Percentiles rank a stretch among this genome's conserved stretches.
These are phyloP conservation scores for Aspergillus neotritici DNA, from an alignment of 2,329 filamentous ascomycete genomes.

Conservation along the genomic window DNA sequence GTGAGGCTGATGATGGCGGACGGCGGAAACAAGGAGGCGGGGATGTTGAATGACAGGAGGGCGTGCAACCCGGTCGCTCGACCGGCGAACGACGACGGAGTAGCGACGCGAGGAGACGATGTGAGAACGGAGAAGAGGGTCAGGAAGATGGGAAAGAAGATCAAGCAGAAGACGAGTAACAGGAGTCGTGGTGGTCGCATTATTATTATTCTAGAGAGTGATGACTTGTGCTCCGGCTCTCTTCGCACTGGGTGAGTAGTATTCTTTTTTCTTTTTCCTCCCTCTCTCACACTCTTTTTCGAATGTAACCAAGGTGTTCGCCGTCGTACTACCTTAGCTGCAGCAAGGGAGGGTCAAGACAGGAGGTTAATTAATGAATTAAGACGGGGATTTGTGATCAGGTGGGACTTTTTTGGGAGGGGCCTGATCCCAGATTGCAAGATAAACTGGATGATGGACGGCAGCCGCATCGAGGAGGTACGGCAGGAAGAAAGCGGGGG, in stretches of 20 bases:
- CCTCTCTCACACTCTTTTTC: no score
- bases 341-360: no score
- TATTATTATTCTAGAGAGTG: slow-evolving; percentile 13
- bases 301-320: no score
- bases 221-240: not conserved
- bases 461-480: no score
- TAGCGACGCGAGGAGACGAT: slow-evolving; percentile 33
- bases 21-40: slow-evolving; percentile 86
- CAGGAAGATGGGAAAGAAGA: slow-evolving; percentile 45
- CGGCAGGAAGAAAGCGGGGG: no score
- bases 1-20: slow-evolving; percentile 94
- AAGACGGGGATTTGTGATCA: no score
- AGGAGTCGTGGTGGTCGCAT: slow-evolving; percentile 47
- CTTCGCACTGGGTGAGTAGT: no score
- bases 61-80: slow-evolving; percentile 48
- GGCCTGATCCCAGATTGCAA: no score
- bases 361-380: no score
- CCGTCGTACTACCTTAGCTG: no score
- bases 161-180: slow-evolving; percentile 42
- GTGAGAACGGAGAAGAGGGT: slow-evolving; percentile 44
- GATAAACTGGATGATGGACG: slow-evolving; percentile 5
- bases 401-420: no score
- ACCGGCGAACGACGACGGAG: slow-evolving; percentile 32
- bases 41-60: slow-evolving; percentile 65
- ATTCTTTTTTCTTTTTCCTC: no score